Conservation (phyloP, 345 rosid genomes). For the Citrus cavaleriei region DNA sequence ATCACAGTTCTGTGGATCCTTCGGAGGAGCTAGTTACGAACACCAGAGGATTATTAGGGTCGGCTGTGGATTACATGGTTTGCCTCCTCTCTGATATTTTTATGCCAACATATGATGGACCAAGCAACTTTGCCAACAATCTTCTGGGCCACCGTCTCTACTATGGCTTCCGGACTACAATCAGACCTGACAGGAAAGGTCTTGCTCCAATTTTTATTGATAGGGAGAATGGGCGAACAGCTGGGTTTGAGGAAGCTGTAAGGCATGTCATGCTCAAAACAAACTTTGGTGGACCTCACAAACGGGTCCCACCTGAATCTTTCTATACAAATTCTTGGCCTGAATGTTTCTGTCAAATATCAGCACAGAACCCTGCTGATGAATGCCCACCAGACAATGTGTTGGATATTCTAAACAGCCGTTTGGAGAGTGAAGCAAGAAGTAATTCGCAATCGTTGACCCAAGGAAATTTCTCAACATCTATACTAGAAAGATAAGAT, state of each 20-base stretch:
- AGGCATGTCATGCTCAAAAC: constrained; percentile 79
- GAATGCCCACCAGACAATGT: constrained; percentile 90
- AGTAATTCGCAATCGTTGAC: constrained; percentile 34
- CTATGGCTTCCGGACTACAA: constrained; percentile 92
- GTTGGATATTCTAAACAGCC: constrained; percentile 61
- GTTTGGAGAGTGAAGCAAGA: constrained; percentile 39
- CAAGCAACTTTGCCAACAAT: constrained; percentile 99
- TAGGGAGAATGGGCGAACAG: constrained; percentile 60
- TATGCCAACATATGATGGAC: constrained; percentile 98
- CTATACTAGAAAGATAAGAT: constrained; percentile 39
- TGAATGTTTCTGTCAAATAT: constrained; percentile 86
- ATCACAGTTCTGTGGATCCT: constrained; percentile 84
- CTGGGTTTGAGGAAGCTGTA: constrained; percentile 77
- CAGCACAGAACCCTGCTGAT: constrained; percentile 59
- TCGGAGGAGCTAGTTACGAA: constrained; percentile 67
- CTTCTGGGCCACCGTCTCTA: constrained; percentile 97
- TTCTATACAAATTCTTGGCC: constrained; percentile 99
- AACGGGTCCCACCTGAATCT: constrained; percentile 85
- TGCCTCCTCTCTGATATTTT: constrained; percentile 95
- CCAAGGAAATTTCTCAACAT: constrained; percentile 39
- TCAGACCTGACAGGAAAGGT: constrained; percentile 90
- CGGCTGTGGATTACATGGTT: constrained; percentile 99
- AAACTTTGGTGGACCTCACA: constrained; percentile 94
- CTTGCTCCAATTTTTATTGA: constrained; percentile 80
- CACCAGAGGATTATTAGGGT: constrained; percentile 74